Conservation (phyloP, 23 red algal genomes). For the Gracilaria caudata region DNA sequence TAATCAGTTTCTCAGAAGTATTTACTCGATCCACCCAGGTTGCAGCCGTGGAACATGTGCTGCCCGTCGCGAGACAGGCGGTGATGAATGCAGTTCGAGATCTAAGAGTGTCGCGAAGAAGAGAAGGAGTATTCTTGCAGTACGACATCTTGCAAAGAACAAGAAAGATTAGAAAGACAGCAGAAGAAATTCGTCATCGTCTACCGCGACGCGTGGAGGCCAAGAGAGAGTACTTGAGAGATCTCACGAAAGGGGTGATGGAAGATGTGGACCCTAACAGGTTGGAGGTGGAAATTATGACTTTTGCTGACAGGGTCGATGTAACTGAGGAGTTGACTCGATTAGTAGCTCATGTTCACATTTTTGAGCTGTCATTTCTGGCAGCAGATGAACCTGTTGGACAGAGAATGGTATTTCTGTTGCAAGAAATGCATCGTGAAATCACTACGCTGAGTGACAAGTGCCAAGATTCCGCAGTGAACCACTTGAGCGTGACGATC, state of each 20-base stretch:
- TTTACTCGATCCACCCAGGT: slow-evolving; percentile 34
- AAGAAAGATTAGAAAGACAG: slow-evolving; percentile 41
- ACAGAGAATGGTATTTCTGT: slow-evolving; percentile 70
- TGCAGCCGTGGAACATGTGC: neutral
- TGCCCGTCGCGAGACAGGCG: slow-evolving; percentile 41
- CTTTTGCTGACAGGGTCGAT: slow-evolving; percentile 75
- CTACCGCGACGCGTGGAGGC: slow-evolving; percentile 41
- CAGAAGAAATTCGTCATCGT: slow-evolving; percentile 54
- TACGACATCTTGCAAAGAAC: slow-evolving; percentile 45
- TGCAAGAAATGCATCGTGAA: slow-evolving; percentile 88
- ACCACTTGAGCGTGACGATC: slow-evolving; percentile 64
- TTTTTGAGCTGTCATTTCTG: slow-evolving; percentile 75
- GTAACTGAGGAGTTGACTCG: slow-evolving; percentile 82
- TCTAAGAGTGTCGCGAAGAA: slow-evolving; percentile 42
- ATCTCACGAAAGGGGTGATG: slow-evolving; percentile 27
- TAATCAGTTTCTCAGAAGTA: slow-evolving; percentile 73
- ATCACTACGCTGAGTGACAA: slow-evolving; percentile 70
- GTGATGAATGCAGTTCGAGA: slow-evolving; percentile 57
- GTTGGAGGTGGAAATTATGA: slow-evolving; percentile 72
- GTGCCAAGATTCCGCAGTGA: slow-evolving; percentile 63
- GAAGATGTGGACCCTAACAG: slow-evolving; percentile 28
- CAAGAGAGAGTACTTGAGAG: slow-evolving; percentile 47
- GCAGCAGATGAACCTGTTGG: slow-evolving; percentile 66
- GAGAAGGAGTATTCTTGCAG: slow-evolving; percentile 67
- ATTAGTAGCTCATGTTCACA: slow-evolving; percentile 66